Conservation (phyloP, 2,329 filamentous ascomycete species). For the Sarocladium oryzae region DNA sequence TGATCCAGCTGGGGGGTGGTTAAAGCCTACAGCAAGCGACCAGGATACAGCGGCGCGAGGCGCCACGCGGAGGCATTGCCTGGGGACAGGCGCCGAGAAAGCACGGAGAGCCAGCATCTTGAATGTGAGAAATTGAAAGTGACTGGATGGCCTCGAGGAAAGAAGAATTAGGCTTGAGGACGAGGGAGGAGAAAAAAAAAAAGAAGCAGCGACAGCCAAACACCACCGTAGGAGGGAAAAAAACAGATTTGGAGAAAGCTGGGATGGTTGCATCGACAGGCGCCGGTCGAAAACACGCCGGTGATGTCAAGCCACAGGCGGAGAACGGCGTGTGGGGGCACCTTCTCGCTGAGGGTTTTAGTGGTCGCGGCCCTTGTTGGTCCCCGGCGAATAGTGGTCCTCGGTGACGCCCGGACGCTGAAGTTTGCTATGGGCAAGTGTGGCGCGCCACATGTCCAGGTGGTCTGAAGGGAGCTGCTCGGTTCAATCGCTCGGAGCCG, state of each 20-base stretch:
- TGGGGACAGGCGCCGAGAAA: constrained; percentile 66
- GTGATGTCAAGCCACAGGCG: constrained; percentile 10
- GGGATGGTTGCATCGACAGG: constrained; percentile 6
- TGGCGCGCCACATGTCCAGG: constrained; percentile 12
- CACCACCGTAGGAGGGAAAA: constrained; percentile 10
- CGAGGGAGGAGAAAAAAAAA: constrained; percentile 5
- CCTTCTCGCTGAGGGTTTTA: constrained; percentile 4
- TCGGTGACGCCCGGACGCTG: not conserved
- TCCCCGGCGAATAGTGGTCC: not conserved
- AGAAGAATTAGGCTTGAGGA: not conserved
- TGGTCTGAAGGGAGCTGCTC: constrained; percentile 11
- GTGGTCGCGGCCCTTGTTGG: not conserved
- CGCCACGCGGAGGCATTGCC: constrained; percentile 70
- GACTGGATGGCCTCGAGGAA: not conserved
- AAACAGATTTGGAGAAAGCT: constrained; percentile 10
- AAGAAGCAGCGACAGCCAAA: constrained; percentile 4
- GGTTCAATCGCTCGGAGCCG: constrained; percentile 23
- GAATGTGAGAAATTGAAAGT: constrained; percentile 21
- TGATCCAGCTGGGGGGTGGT: not conserved
- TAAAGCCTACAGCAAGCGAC: constrained; percentile 27
- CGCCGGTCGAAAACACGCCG: constrained; percentile 6
- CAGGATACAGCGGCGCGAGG: constrained; percentile 44
- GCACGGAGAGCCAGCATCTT: constrained; percentile 80
- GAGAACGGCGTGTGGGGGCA: not conserved
- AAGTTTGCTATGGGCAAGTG: not conserved